Conservation (phyloP, 257 asterid species). For the Penstemon davidsonii region DNA sequence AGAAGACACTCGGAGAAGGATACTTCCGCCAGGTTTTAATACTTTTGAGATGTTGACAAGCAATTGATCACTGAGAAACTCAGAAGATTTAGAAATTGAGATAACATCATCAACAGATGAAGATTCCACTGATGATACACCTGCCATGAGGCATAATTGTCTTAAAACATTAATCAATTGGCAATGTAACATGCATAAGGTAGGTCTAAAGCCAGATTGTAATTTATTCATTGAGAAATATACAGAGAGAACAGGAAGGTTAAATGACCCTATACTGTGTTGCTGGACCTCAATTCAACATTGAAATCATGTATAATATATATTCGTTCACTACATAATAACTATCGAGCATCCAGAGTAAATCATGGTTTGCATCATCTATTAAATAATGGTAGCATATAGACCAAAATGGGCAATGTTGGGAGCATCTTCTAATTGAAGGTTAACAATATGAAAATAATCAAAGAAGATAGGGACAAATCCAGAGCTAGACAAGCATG, state of each 20-base stretch:
- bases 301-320: neutral
- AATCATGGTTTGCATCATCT: neutral
- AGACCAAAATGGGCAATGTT: no score
- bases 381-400: neutral
- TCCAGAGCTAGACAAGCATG: no score
- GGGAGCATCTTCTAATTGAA: neutral
- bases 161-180: neutral
- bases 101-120: constrained; percentile 53
- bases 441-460: neutral
- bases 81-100: constrained; percentile 48
- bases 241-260: neutral
- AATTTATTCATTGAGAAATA: neutral
- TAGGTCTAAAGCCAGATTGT: neutral
- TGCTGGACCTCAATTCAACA: neutral
- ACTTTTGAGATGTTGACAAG: constrained; percentile 51
- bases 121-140: constrained; percentile 48
- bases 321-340: neutral
- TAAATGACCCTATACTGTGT: neutral
- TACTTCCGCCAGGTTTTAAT: constrained; percentile 70
- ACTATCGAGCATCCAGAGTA: neutral
- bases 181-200: neutral
- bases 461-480: no score
- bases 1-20: constrained; percentile 43
- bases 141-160: constrained; percentile 38
- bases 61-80: constrained; percentile 51